These are phyloP conservation scores for Coemansia sp. DNA, from an alignment of 192 early-diverging fungal species.

Conservation along the genomic window DNA sequence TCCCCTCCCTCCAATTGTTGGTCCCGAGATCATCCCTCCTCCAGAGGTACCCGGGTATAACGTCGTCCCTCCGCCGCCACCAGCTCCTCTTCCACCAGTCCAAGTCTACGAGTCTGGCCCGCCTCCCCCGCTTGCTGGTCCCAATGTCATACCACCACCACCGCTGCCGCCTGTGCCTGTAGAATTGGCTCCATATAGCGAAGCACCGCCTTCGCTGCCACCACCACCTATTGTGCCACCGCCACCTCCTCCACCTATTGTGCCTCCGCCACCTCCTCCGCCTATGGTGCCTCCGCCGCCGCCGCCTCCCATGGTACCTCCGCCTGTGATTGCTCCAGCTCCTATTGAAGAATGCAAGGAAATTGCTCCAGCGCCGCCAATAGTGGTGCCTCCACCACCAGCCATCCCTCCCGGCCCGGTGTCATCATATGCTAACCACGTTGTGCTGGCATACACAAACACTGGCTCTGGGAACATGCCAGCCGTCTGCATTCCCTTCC, in stretches of 20 bases:
- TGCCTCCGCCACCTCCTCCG: neutral
- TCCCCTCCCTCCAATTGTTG: neutral
- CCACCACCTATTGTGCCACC: neutral
- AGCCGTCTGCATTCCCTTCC: conserved; percentile 46
- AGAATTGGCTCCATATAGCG: conserved; percentile 11
- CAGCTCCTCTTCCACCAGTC: conserved; percentile 7
- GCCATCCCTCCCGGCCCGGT: conserved; percentile 8
- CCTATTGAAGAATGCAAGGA: conserved; percentile 30
- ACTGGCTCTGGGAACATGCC: conserved; percentile 44
- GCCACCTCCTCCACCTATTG: neutral
- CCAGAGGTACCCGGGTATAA: conserved; percentile 8
- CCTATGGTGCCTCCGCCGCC: conserved; percentile 8
- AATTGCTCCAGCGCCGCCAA: neutral
- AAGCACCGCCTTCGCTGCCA: neutral
- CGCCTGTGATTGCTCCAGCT: conserved; percentile 10
- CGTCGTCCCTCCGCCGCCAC: neutral
- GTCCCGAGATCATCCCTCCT: neutral
- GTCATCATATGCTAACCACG: conserved; percentile 22
- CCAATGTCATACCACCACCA: conserved; percentile 11
- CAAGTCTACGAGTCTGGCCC: conserved; percentile 16
- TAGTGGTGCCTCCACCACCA: conserved; percentile 14
- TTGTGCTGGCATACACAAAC: conserved; percentile 45
- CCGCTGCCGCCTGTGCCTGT: conserved; percentile 26
- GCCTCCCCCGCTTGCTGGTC: conserved; percentile 3
- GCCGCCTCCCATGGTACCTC: neutral